phyloP scores from a whole-genome alignment of 495 filamentous ascomycete species.

The Penicillium silybi region DNA sequence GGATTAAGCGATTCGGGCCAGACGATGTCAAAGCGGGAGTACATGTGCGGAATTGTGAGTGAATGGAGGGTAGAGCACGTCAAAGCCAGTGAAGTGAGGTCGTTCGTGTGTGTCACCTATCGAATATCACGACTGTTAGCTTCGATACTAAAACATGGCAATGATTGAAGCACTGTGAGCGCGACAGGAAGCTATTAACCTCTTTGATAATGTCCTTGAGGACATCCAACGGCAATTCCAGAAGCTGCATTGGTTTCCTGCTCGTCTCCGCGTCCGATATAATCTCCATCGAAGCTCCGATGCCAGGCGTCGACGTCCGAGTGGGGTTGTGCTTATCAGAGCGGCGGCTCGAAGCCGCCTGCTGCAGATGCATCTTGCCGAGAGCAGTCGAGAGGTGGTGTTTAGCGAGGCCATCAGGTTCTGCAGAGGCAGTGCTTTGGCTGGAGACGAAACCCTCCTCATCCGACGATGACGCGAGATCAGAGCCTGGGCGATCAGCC shows the following conservation, averaged over 20 bases:
- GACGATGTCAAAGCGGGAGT: conserved; percentile 89
- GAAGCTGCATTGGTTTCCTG: conserved; percentile 49
- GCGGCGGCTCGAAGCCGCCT: conserved; percentile 7
- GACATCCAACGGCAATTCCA: conserved; percentile 85
- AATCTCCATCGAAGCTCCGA: not conserved
- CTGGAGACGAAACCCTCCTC: conserved; percentile 36
- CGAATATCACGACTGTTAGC: conserved; percentile 5
- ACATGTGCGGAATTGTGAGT: conserved; percentile 80
- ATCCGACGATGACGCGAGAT: conserved; percentile 29
- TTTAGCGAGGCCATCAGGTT: conserved; percentile 9
- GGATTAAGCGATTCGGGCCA: conserved; percentile 72
- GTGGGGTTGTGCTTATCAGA: conserved; percentile 4
- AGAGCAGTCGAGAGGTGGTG: conserved; percentile 9
- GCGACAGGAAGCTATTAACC: conserved; percentile 42
- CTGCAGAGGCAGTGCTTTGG: conserved; percentile 28
- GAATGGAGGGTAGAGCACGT: conserved; percentile 81
- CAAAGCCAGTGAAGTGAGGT: conserved; percentile 76
- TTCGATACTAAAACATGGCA: not conserved
- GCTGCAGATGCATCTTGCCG: conserved; percentile 34
- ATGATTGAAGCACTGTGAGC: not conserved
- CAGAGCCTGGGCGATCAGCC: conserved; percentile 24
- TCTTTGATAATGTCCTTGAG: conserved; percentile 86
- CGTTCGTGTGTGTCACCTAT: conserved; percentile 83
- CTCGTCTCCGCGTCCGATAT: not conserved
- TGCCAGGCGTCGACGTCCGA: conserved; percentile 10